Conservation (phyloP, 2,329 filamentous ascomycete species). For the Exophiala xenobiotica region DNA sequence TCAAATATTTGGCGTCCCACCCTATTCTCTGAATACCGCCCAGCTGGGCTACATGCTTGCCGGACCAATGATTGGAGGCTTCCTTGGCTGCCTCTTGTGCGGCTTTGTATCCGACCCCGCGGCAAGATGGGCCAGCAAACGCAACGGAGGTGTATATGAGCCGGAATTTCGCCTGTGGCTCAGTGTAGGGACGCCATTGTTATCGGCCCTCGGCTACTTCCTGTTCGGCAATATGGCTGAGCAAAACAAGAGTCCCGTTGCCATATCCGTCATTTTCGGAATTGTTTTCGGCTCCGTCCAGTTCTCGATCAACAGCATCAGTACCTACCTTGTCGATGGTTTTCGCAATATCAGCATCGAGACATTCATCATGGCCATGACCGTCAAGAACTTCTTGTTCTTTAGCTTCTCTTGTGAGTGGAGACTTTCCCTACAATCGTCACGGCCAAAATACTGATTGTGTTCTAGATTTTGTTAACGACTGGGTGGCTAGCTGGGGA, state of each 20-base stretch:
- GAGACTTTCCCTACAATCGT: background rate
- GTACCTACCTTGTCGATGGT: slow-evolving; percentile 86
- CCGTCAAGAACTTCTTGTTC: slow-evolving; percentile 93
- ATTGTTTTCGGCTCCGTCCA: too few species aligned
- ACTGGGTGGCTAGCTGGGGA: slow-evolving; percentile 7
- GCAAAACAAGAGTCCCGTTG: slow-evolving; percentile 39
- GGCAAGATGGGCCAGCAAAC: slow-evolving; percentile 67
- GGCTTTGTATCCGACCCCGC: slow-evolving; percentile 73
- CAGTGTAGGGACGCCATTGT: slow-evolving; percentile 73
- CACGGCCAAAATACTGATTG: background rate
- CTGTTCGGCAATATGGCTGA: slow-evolving; percentile 24
- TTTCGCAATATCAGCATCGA: slow-evolving; percentile 86
- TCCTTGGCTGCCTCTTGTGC: slow-evolving; percentile 71
- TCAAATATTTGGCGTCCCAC: slow-evolving; percentile 45
- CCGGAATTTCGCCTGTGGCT: slow-evolving; percentile 85
- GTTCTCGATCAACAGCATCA: slow-evolving; percentile 75
- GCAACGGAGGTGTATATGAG: slow-evolving; percentile 80
- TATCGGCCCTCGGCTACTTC: slow-evolving; percentile 73
- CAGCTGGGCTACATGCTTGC: slow-evolving; percentile 83
- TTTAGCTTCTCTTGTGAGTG: slow-evolving; percentile 52
- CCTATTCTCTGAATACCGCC: slow-evolving; percentile 76
- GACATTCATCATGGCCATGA: slow-evolving; percentile 81
- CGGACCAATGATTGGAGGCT: slow-evolving; percentile 76
- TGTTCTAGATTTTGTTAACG: slow-evolving; percentile 4
- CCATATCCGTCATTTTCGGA: slow-evolving; percentile 76